Evolutionary conservation across 2,329 filamentous ascomycete species (phyloP).

Genomic region (Aspergillus floridensis): DNA sequence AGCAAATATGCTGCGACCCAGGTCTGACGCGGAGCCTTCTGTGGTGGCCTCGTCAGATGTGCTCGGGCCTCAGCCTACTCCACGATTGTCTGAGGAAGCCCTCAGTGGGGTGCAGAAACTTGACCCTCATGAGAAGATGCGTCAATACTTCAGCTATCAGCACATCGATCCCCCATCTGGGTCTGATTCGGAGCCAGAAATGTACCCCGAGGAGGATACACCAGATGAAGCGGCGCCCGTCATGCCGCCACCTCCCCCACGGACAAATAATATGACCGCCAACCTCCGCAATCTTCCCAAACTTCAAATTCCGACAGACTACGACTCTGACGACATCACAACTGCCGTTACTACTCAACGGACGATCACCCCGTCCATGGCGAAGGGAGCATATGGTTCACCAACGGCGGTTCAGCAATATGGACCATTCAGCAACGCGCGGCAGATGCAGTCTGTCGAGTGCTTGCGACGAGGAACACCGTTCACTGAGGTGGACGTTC

Average conservation of each 20-base stretch:
- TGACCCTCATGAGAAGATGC: slow-evolving; percentile 89
- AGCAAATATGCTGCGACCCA: slow-evolving; percentile 59
- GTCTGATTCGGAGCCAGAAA: neutral
- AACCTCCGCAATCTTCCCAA: slow-evolving; percentile 56
- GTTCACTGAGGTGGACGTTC: slow-evolving; percentile 80
- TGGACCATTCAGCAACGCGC: slow-evolving; percentile 15
- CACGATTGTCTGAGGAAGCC: slow-evolving; percentile 64
- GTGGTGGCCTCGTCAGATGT: slow-evolving; percentile 89
- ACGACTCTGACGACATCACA: slow-evolving; percentile 12
- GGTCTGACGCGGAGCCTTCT: slow-evolving; percentile 74
- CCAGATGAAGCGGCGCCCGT: neutral
- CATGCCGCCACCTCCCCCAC: slow-evolving; percentile 3
- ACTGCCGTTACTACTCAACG: slow-evolving; percentile 1
- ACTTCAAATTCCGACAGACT: slow-evolving; percentile 53
- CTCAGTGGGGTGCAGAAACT: slow-evolving; percentile 69
- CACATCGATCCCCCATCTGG: slow-evolving; percentile 39
- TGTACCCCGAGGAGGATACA: too few relatives aligned
- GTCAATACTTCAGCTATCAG: slow-evolving; percentile 86
- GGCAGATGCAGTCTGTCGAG: slow-evolving; percentile 50
- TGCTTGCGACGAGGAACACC: slow-evolving; percentile 52
- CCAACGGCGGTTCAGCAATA: slow-evolving; percentile 21
- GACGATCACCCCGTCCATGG: too few relatives aligned
- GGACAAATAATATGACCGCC: slow-evolving; percentile 29
- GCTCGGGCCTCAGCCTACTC: slow-evolving; percentile 63
- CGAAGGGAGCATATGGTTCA: neutral